phyloP scores from a whole-genome alignment of 2,329 filamentous ascomycete species.

The Beauveria bassiana region DNA sequence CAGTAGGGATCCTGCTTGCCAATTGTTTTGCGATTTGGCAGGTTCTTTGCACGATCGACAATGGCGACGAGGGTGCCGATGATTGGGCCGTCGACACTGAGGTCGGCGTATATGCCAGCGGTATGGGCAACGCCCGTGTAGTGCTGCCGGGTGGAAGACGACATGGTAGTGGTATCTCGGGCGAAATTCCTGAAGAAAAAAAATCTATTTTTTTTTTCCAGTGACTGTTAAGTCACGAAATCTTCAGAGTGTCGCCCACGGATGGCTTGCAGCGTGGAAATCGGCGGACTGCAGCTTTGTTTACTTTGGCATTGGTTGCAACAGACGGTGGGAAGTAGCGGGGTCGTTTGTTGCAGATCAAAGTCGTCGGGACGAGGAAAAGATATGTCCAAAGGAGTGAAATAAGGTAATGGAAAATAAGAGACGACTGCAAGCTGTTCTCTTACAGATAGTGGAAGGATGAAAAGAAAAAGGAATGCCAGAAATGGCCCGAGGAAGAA shows the following conservation, averaged over 20 bases:
- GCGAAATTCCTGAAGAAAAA: no score
- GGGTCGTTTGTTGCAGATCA: background rate
- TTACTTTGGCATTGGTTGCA: conserved; percentile 8
- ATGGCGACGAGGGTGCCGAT: conserved; percentile 91
- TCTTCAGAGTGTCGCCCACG: background rate
- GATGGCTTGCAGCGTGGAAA: background rate
- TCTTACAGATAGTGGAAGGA: background rate
- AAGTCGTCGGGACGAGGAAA: background rate
- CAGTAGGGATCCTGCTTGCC: conserved; percentile 98
- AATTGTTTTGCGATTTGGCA: conserved; percentile 94
- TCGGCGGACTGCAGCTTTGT: conserved; percentile 3
- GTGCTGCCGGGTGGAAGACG: conserved; percentile 29
- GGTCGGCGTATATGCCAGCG: conserved; percentile 88
- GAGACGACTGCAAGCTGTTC: background rate
- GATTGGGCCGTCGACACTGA: conserved; percentile 83
- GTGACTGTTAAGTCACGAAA: background rate
- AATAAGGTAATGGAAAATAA: background rate
- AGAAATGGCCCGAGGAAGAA: background rate
- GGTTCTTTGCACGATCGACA: conserved; percentile 90
- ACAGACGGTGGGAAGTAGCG: conserved; percentile 1
- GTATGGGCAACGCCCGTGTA: conserved; percentile 51
- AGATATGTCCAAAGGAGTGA: background rate
- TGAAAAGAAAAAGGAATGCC: background rate
- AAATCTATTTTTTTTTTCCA: background rate
- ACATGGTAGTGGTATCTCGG: conserved; percentile 30